Base-by-base conservation (phyloP, 257 asterid genomes). In the Primulina tabacum region DNA sequence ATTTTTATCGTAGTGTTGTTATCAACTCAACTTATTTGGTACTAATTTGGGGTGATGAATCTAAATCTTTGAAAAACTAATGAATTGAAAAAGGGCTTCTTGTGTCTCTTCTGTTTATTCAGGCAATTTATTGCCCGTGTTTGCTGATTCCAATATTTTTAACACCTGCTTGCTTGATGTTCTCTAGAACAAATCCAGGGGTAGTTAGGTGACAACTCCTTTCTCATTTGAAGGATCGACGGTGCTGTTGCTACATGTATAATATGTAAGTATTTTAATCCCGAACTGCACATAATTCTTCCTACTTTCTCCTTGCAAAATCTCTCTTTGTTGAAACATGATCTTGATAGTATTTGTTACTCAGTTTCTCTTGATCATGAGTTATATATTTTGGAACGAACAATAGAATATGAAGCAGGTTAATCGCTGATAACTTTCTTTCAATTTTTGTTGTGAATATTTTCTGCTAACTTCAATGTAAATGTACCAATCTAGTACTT, bases 161-260 rank as follows among this genome's bases (percentile, higher is more conserved):
- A 58, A 65, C 60, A 26, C 68, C 59, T 50, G 62, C 66, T 47
- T 63, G 12, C 40, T 55, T 47, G 26, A 18, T 60, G 30, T 68
- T 58, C 60, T 73, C 85, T 89, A 86, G 95, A 84, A 81, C 50
- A 77, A 74, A 56, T 71, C 84, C 64, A 84, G 72, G 71, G 75
- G 62, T 37, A 71, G 73, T 55, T 86, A 77, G 82, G 34, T 16
- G 21, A 67, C 71, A 67, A 62, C 60, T 35, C 33, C 16, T 64
- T 53, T 50, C 32, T 72, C 56, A 63, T 71, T 56, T 43, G 38
- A 40, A 53, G 69, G 65, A 20, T 20, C 40, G 7, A 34, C 50
- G 56, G n/a, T 38, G 72, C 75, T 53, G 12, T 53, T 55, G 64
- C 77, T 56, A 33, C 53, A 62, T 28, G 7, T 47, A 47, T 47